These are phyloP conservation scores for Nectriaceae sp. DNA, from an alignment of 2,329 filamentous ascomycete species.

Conservation along the genomic window DNA sequence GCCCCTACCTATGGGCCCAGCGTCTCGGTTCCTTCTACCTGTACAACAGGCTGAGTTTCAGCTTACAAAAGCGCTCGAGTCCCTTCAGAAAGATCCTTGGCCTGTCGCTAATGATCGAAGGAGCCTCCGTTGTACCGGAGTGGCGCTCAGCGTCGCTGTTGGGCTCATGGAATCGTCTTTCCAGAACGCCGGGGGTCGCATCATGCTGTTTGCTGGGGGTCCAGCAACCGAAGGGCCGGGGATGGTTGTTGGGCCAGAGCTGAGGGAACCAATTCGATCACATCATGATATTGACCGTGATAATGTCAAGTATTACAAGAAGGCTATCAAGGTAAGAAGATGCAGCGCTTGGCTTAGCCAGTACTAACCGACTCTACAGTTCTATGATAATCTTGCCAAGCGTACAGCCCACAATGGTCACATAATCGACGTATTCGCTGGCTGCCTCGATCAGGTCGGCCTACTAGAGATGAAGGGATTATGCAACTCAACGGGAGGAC, in stretches of 20 bases:
- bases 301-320: constrained; percentile 99
- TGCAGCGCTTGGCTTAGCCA: not conserved
- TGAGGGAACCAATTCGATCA: constrained; percentile 94
- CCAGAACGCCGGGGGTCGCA: constrained; percentile 89
- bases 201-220: constrained; percentile 97
- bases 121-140: constrained; percentile 87
- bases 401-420: constrained; percentile 95
- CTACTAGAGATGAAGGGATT: constrained; percentile 97
- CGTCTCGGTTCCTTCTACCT: constrained; percentile 87
- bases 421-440: constrained; percentile 96
- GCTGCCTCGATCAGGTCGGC: constrained; percentile 95
- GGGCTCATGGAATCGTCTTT: constrained; percentile 93
- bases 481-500: constrained; percentile 92
- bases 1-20: constrained; percentile 74
- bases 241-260: constrained; percentile 92
- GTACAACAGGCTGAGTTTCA: constrained; percentile 97
- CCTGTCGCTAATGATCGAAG: constrained; percentile 92
- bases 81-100: constrained; percentile 96
- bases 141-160: constrained; percentile 93
- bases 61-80: constrained; percentile 92
- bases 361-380: constrained; percentile 52
- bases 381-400: constrained; percentile 94
- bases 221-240: constrained; percentile 95
- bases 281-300: constrained; percentile 99
- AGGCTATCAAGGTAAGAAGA: constrained; percentile 79